Evolutionary conservation across 2,329 filamentous ascomycete genomes (phyloP), one percentile per base, ranked within the genome.

Genomic region (Claviceps sp.): DNA sequence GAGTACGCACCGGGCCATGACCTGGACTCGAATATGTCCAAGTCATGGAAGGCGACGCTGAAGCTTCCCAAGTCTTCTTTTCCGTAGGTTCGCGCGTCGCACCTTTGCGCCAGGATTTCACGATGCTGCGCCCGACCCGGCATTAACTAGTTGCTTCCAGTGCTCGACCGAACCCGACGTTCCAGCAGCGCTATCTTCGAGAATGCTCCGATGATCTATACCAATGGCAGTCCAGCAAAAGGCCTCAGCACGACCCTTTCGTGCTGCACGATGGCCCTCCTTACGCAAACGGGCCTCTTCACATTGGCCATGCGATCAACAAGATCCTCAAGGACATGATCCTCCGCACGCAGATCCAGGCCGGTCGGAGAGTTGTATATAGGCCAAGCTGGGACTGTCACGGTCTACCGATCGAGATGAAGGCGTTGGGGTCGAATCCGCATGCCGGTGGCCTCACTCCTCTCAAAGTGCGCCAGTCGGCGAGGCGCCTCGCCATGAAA

Each of bases 331-430:
- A 98, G 73, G 93, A 98, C 68, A 87, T 97, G 62, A 87, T 95
- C 56, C 76, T 89, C 59, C 81, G 93, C 42, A 82, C 85, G 55
- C 82, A 95, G 70, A 72, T 97, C 55, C 81, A 87, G 55, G 78
- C 84, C 62, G 93, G 76, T 60, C 61, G 60, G 61, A 76, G 80
- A 56, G 83, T 97, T 38, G 75, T 82, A 41, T 98, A 94, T 63
- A 75, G 89, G 16, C 93, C 93, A 2, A 91, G 93, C 46, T 98
- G 93, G 93, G 94, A 98, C 65, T 98, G 93, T 59, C 93, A 98
- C 72, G 93, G 93, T 0, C 76, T 98, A 48, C 93, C 93, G 1
- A 98, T 98, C 63, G 93, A 98, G 74, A 77, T 97, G 60, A 98
- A 97, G 70, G 93, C 90, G 24, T 76, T 98, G 16, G 85, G 86